Percentiles rank a stretch among this genome's conserved stretches.
Conservation (phyloP, 768 basidiomycete species). For the Fistulinella prunicolor region DNA sequence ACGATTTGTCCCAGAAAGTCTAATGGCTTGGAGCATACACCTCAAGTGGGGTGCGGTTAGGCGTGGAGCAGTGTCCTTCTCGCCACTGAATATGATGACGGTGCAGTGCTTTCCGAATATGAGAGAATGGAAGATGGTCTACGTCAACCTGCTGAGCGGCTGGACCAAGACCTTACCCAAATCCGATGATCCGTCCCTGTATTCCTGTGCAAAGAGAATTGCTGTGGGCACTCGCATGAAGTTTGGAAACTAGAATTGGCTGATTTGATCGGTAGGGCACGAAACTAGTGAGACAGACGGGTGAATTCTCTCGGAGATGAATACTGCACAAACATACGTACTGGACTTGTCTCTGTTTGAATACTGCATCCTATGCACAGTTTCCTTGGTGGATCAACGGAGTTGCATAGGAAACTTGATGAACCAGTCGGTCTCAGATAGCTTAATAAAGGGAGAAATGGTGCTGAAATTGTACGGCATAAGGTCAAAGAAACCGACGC, state of each 20-base stretch:
- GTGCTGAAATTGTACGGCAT: not conserved
- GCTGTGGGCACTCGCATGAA: constrained; percentile 1
- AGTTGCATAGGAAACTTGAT: not conserved
- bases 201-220: constrained; percentile 14
- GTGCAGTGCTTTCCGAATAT: constrained; percentile 6
- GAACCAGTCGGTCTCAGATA: not conserved
- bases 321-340: not conserved
- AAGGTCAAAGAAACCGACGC: not conserved
- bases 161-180: not conserved
- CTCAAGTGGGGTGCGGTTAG: not conserved
- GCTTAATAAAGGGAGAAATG: not conserved
- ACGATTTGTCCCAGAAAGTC: not conserved
- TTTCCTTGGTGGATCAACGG: not conserved
- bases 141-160: not conserved
- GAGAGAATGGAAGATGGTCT: constrained; percentile 18
- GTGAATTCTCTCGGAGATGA: constrained; percentile 7
- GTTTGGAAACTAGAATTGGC: not conserved
- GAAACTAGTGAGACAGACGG: not conserved
- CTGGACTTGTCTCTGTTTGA: not conserved
- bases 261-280: not conserved
- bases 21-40: not conserved
- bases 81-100: constrained; percentile 1
- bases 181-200: constrained; percentile 2
- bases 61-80: constrained; percentile 2
- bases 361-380: not conserved